Conservation (phyloP, 139 green algal species). For the Chlamydomonas sp. region DNA sequence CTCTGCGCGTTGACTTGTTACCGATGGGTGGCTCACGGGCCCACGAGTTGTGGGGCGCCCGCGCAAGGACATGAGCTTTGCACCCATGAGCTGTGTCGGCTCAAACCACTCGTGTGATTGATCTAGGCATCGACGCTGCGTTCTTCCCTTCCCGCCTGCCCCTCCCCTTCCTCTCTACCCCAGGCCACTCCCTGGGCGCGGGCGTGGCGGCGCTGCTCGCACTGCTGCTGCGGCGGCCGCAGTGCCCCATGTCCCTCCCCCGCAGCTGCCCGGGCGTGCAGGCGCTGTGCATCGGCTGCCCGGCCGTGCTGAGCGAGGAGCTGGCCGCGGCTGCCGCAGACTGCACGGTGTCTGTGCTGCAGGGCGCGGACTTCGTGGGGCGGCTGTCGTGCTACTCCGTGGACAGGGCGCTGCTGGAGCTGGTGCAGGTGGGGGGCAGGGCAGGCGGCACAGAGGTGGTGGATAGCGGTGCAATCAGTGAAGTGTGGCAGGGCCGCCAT, state of each 20-base stretch:
- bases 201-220: constrained; percentile 72
- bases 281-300: constrained; percentile 50
- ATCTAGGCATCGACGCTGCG: no score
- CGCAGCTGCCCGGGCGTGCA: constrained; percentile 19
- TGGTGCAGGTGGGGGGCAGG: constrained; percentile 39
- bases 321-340: constrained; percentile 54
- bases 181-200: constrained; percentile 74
- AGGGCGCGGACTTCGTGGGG: constrained; percentile 60
- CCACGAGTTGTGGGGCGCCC: no score
- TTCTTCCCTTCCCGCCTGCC: no score
- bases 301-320: constrained; percentile 51
- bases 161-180: no score
- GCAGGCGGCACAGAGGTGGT: neutral
- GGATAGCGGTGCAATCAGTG: no score
- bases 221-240: constrained; percentile 54
- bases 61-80: no score
- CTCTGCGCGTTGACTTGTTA: neutral
- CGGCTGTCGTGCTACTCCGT: constrained; percentile 58
- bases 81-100: no score
- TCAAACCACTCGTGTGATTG: no score
- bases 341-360: constrained; percentile 55
- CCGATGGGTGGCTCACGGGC: neutral
- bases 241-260: neutral
- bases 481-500: no score
- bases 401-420: constrained; percentile 62